Percentiles rank a stretch among this genome's conserved stretches.
These are phyloP conservation scores for Fusarium papillatum DNA, from an alignment of 2,329 filamentous ascomycete genomes.

Conservation along the genomic window DNA sequence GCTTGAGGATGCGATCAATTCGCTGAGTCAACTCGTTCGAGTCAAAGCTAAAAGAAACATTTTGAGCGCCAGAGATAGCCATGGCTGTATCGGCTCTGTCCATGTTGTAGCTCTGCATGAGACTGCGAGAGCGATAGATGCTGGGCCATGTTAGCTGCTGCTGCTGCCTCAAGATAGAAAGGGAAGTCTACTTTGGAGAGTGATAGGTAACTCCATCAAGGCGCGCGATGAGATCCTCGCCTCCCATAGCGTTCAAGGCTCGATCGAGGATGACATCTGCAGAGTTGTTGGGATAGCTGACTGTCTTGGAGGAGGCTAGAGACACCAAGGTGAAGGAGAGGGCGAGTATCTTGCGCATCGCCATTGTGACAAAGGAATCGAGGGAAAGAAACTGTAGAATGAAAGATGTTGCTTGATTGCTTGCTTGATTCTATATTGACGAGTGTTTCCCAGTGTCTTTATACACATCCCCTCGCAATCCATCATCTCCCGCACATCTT, in stretches of 20 bases:
- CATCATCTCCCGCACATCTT: background rate
- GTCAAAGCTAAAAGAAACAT: constrained; percentile 16
- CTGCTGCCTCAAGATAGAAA: too few species aligned
- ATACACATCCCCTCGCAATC: background rate
- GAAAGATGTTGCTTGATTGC: background rate
- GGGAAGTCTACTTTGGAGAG: constrained; percentile 4
- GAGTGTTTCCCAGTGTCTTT: too few species aligned
- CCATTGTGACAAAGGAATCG: background rate
- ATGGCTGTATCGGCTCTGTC: constrained; percentile 11
- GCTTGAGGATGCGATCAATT: constrained; percentile 22
- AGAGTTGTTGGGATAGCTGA: background rate
- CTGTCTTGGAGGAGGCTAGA: background rate
- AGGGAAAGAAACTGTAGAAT: too few species aligned
- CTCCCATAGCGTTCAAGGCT: constrained; percentile 15
- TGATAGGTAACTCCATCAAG: constrained; percentile 19
- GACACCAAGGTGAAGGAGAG: background rate
- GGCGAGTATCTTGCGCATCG: constrained; percentile 5
- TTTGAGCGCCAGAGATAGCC: constrained; percentile 23
- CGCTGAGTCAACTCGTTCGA: constrained; percentile 6
- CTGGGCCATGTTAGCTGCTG: background rate
- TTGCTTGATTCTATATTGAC: too few species aligned
- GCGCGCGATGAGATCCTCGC: background rate
- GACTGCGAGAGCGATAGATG: constrained; percentile 21
- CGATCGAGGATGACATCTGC: background rate
- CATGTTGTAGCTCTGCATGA: constrained; percentile 33